These are phyloP conservation scores for Veloporphyrellus conicus DNA, from an alignment of 1,284 basidiomycete species.

Conservation along the genomic window DNA sequence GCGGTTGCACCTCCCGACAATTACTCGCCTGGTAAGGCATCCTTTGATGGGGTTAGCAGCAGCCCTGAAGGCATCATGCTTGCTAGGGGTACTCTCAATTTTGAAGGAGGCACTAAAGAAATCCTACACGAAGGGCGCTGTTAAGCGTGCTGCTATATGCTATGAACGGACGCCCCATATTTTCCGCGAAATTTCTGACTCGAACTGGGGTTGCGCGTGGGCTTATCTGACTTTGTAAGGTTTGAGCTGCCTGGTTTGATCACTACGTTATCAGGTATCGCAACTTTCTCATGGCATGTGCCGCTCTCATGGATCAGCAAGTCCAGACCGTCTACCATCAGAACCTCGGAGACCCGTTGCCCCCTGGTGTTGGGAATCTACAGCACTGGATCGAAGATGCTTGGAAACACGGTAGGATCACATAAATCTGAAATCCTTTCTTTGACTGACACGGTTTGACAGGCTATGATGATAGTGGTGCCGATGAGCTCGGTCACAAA, in stretches of 20 bases:
- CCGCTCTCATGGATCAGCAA: slow-evolving; percentile 63
- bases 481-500: slow-evolving; percentile 50
- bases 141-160: slow-evolving; percentile 63
- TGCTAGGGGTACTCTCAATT: slow-evolving; percentile 62
- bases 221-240: background rate
- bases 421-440: background rate
- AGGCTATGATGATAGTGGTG: slow-evolving; percentile 76
- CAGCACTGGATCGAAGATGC: slow-evolving; percentile 77
- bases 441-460: slow-evolving; percentile 3
- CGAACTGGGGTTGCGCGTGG: slow-evolving; percentile 64
- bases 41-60: background rate
- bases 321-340: slow-evolving; percentile 57
- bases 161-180: slow-evolving; percentile 61
- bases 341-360: slow-evolving; percentile 49
- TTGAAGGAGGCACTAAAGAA: slow-evolving; percentile 54
- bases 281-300: slow-evolving; percentile 80
- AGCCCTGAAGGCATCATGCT: slow-evolving; percentile 3
- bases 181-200: slow-evolving; percentile 52
- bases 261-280: slow-evolving; percentile 58
- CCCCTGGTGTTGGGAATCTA: slow-evolving; percentile 69
- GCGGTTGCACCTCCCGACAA: slow-evolving; percentile 55
- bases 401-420: slow-evolving; percentile 58
- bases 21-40: slow-evolving; percentile 61
- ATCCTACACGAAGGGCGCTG: slow-evolving; percentile 49
- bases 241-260: slow-evolving; percentile 4